Evolutionary conservation across 176 grass and related monocot species (phyloP).

Genomic region (Cenchrus purpureus): DNA sequence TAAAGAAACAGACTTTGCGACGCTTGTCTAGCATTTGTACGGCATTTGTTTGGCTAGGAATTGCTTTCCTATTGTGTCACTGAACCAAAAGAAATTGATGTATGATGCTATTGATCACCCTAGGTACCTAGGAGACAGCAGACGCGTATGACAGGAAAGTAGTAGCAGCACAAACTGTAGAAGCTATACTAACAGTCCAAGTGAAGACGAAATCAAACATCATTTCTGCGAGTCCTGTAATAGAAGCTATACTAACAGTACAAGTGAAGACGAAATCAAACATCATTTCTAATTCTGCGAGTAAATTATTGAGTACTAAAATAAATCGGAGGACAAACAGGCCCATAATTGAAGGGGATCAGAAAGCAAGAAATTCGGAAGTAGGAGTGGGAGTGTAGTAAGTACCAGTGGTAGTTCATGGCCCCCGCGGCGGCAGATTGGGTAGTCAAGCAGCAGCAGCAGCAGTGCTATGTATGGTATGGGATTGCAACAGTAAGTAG

Average conservation of each 20-base stretch:
- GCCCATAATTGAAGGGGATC: not conserved
- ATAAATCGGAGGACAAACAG: not conserved
- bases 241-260: too few relatives aligned
- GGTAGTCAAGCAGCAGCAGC: not conserved
- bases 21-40: not conserved
- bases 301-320: too few relatives aligned
- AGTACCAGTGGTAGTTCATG: slow-evolving; percentile 19
- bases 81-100: not conserved
- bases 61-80: not conserved
- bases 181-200: too few relatives aligned
- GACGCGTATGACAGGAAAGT: not conserved
- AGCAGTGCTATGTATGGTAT: too few relatives aligned
- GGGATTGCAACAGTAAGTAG: not conserved
- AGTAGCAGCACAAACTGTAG: too few relatives aligned
- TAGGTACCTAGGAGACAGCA: not conserved
- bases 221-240: not conserved
- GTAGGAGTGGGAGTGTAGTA: not conserved
- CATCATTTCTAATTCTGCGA: not conserved
- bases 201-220: not conserved
- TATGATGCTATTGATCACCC: not conserved
- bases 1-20: not conserved
- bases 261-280: not conserved
- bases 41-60: not conserved
- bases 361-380: not conserved
- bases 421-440: not conserved